These are phyloP conservation scores for Lecanicillium sp. DNA, from an alignment of 2,329 filamentous ascomycete genomes.

Conservation along the genomic window DNA sequence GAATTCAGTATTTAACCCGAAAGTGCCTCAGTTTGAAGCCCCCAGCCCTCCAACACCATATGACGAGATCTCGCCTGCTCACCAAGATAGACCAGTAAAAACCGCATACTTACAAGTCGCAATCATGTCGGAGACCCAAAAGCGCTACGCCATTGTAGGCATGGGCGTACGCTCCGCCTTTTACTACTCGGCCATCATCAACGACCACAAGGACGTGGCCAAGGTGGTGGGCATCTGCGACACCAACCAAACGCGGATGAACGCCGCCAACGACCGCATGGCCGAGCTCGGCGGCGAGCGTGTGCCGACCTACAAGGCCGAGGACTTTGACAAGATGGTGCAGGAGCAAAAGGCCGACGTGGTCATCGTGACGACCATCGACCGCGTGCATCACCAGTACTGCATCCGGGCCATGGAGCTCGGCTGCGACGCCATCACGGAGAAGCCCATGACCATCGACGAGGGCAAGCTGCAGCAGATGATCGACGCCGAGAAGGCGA, in stretches of 20 bases:
- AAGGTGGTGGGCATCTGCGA: conserved; percentile 39
- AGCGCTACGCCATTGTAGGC: conserved; percentile 34
- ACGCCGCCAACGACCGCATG: conserved; percentile 34
- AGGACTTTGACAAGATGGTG: conserved; percentile 41
- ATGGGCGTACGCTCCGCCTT: conserved; percentile 39
- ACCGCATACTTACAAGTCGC: no score
- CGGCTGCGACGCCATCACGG: conserved; percentile 43
- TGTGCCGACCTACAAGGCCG: conserved; percentile 38
- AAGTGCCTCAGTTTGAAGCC: no score
- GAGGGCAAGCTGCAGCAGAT: conserved; percentile 37
- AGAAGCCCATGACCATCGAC: conserved; percentile 49
- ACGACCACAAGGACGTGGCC: conserved; percentile 32
- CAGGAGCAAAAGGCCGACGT: conserved; percentile 39
- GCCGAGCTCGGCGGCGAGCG: conserved; percentile 26
- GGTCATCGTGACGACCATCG: conserved; percentile 44
- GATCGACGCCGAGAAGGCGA: conserved; percentile 38
- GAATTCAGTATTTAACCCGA: not conserved
- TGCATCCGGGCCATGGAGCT: conserved; percentile 41
- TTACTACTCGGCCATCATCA: conserved; percentile 38
- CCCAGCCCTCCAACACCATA: not conserved
- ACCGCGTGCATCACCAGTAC: conserved; percentile 41
- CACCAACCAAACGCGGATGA: conserved; percentile 39
- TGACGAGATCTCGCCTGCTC: not conserved
- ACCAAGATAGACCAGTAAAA: not conserved
- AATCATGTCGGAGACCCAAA: conserved; percentile 1